Conservation (phyloP, 768 basidiomycete genomes). For the Tylopilus sp. region DNA sequence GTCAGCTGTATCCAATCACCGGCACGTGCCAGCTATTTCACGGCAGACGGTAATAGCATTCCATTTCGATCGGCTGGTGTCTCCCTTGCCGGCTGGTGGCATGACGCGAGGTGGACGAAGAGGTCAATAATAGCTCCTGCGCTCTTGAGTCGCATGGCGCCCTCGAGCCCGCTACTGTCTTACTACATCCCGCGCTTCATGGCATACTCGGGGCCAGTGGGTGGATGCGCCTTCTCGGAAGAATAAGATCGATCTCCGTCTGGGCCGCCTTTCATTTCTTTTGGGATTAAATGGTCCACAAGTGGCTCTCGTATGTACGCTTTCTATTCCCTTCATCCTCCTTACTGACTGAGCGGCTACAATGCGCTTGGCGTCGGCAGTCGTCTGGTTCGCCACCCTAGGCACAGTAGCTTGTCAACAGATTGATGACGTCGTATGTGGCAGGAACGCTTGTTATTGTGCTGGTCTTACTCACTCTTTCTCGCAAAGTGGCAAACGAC, state of each 20-base stretch:
- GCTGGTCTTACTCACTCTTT: neutral
- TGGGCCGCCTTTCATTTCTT: constrained; percentile 3
- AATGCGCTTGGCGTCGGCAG: constrained; percentile 17
- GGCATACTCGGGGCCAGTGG: neutral
- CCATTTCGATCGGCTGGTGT: neutral
- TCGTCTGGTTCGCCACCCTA: constrained; percentile 17
- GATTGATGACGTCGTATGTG: constrained; percentile 51
- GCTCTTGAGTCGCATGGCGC: neutral
- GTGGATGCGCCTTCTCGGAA: neutral
- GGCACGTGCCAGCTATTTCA: neutral
- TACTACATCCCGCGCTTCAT: neutral
- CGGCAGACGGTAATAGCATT: neutral
- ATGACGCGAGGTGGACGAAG: constrained; percentile 2
- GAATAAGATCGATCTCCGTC: neutral
- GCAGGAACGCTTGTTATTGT: neutral
- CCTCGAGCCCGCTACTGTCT: neutral
- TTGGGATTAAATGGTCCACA: constrained; percentile 17
- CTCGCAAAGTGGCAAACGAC: constrained; percentile 53
- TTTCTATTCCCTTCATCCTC: constrained; percentile 1
- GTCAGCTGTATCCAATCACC: neutral
- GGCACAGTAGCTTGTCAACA: constrained; percentile 41
- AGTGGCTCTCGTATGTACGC: neutral
- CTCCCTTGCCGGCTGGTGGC: neutral
- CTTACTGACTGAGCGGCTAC: neutral
- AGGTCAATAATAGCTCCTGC: neutral